Conservation (phyloP, 2,329 filamentous ascomycete species). For the Talaromyces amestolkiae region DNA sequence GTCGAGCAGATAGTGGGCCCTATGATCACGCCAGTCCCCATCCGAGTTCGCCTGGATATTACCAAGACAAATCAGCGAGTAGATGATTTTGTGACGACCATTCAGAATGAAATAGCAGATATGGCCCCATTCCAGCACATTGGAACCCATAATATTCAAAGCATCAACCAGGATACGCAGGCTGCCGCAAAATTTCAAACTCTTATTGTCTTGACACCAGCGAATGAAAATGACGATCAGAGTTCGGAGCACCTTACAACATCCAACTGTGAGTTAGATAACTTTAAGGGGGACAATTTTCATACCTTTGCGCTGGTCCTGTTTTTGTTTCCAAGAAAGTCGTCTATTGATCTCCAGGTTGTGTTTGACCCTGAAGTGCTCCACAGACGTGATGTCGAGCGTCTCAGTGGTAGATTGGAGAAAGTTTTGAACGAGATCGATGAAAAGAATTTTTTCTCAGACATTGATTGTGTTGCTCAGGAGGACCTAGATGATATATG, state of each 20-base stretch:
- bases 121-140: conserved; percentile 26
- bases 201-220: conserved; percentile 1
- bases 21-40: conserved; percentile 16
- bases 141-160: conserved; percentile 39
- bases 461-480: neutral
- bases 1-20: conserved; percentile 39
- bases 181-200: conserved; percentile 12
- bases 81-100: neutral
- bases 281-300: neutral
- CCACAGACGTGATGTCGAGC: neutral
- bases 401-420: neutral
- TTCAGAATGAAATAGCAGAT: neutral
- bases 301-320: neutral
- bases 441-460: neutral
- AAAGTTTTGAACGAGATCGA: neutral
- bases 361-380: neutral
- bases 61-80: neutral
- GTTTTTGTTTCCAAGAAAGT: neutral
- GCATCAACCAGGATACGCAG: neutral
- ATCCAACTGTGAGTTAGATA: neutral
- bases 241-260: neutral
- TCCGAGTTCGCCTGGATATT: neutral
- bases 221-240: neutral
- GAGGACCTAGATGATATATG: neutral
- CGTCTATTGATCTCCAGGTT: neutral